Evolutionary conservation across 805 yeast species (phyloP), one percentile per base, ranked within the genome.

Genomic region (Limtongozyma cylindracea): DNA sequence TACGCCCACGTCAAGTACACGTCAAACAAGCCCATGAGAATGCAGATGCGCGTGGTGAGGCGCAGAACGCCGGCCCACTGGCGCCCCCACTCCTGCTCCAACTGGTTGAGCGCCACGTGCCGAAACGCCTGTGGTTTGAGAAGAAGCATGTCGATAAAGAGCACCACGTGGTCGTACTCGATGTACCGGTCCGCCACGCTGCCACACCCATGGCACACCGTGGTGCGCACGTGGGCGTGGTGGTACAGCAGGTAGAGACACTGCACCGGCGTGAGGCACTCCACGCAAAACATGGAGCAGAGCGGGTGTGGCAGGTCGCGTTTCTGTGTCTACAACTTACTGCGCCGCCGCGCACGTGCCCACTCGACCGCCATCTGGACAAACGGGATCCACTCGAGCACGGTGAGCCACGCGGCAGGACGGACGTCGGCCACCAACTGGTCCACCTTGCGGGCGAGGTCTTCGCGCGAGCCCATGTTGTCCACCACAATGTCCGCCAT

Each of bases 211-310:
- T 61, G 46, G 36, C 96, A 88, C 16, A 67, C 66, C 0, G 91
- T 69, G 18, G 78, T 56, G 30, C 73, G 65, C 21, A 84, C 76
- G 33, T 78, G 80, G 20, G 68, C 65, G 26, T 71, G 67, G 14
- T 82, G 62, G 42, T 74, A 82, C 31, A 53, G 55, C 12, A 70
- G 67, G 45, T 61, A 84, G 17, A 82, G 54, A 1, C 72, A 52
- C 10, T 53, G 49, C 17, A 69, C 71, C 3, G 69, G 32, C 18
- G 55, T 46, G n/a, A 65, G 56, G 40, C 96, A 88, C 39, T 80
- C 91, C 12, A 82, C 70, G 42, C 96, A 84, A 28, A 82, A 67
- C 95, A 84, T 80, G 18, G n/a, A n/a, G n/a, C n/a, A n/a, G n/a
- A n/a, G n/a, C n/a, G n/a, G n/a, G n/a, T n/a, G n/a, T n/a, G n/a